phyloP scores from a whole-genome alignment of 2,329 filamentous ascomycete genomes.

The Fusarium pininemorale region DNA sequence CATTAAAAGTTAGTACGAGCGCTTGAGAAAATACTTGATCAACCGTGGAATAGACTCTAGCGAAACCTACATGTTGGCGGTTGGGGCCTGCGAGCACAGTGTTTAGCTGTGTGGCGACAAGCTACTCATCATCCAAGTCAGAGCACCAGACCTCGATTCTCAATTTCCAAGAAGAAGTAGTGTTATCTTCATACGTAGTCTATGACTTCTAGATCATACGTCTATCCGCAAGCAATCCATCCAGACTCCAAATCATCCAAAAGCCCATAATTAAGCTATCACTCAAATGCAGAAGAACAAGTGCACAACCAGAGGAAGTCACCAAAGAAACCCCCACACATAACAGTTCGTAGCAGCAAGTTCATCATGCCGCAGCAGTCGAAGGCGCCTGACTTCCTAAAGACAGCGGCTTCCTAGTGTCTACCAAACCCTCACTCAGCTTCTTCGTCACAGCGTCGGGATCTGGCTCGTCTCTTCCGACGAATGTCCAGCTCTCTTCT shows the following conservation, averaged over 20 bases:
- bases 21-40: background rate
- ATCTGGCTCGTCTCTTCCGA: conserved; percentile 67
- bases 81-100: too few species aligned
- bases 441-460: conserved; percentile 54
- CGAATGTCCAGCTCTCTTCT: conserved; percentile 90
- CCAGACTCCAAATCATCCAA: conserved; percentile 20
- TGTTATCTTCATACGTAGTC: conserved; percentile 21
- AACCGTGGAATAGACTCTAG: too few species aligned
- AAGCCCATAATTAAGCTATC: conserved; percentile 15
- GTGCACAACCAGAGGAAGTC: background rate
- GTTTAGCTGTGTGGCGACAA: background rate
- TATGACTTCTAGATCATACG: conserved; percentile 36
- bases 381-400: conserved; percentile 38
- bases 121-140: background rate
- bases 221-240: conserved; percentile 29
- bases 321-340: background rate
- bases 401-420: conserved; percentile 34
- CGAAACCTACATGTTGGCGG: background rate
- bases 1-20: background rate
- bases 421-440: conserved; percentile 49
- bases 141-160: background rate
- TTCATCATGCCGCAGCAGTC: conserved; percentile 12
- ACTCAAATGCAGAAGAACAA: background rate
- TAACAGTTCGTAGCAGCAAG: background rate
- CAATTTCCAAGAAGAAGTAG: background rate